Evolutionary conservation across 2,329 filamentous ascomycete species (phyloP), one percentile per base, ranked within the genome.

Genomic region (Phialemonium atrogriseum): DNA sequence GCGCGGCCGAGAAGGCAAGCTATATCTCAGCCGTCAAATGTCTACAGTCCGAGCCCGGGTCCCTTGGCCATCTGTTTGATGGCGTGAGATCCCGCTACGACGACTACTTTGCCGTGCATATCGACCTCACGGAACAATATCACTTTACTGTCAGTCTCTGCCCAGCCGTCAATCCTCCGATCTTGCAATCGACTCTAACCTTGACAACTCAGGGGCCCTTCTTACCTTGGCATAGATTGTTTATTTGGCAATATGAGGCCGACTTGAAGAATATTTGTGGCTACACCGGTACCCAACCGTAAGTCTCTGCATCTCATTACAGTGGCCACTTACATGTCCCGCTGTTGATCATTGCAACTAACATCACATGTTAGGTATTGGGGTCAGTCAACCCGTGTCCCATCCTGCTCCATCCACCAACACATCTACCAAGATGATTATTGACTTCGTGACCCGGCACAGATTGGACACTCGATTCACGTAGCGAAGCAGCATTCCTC

Each of bases 61-160:
- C 43, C 11, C 52, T 46, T 3, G 40, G 44, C 12, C 30, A 47
- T 5, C 29, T 38, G 4, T 49, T 54, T 27, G 49, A 50, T 2
- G 64, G 62, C 5, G 55, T 51, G 1, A 50, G 44, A 32, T 55
- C 51, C 18, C 58, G 63, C n/a, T 65, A 55, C 37, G 64, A 66
- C 43, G 62, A 66, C 39, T 66, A 63, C 33, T 45, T 58, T 20
- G 62, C 52, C 7, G 44, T 56, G 8, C 62, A 66, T 36, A 65
- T 66, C 37, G 55, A 52, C 24, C 51, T 60, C 39, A 61, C 60
- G 2, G 41, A 52, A 15, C 39, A 35, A 7, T 55, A 62, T 20
- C 61, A 66, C 40, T 49, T 41, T 33, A 39, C 33, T 33, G 44
- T 40, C 30, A 33, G 34, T 35, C 10, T 33, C n/a, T n/a, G n/a